Conservation (phyloP, 495 filamentous ascomycete species). For the Poronia punctata region DNA sequence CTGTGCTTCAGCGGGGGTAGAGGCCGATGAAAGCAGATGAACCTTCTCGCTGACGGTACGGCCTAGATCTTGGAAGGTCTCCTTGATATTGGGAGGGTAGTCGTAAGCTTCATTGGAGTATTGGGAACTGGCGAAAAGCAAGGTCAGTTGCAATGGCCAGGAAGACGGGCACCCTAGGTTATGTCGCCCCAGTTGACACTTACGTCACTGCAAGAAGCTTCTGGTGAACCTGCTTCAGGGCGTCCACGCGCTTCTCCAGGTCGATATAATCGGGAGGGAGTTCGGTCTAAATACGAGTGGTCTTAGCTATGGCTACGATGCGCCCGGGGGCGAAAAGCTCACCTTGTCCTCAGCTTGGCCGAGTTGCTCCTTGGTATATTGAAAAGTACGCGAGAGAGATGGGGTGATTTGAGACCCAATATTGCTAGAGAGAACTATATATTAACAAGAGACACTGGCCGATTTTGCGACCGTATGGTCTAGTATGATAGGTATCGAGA, state of each 20-base stretch:
- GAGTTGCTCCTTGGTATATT: constrained; percentile 94
- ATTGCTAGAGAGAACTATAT: constrained; percentile 25
- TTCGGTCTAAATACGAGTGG: too few species aligned
- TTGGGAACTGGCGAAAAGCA: constrained; percentile 61
- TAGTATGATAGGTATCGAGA: too few species aligned
- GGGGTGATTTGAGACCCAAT: constrained; percentile 62
- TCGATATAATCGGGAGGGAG: constrained; percentile 96
- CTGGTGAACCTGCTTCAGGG: constrained; percentile 91
- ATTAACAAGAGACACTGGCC: constrained; percentile 8
- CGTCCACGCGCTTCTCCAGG: constrained; percentile 98
- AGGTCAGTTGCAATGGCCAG: too few species aligned
- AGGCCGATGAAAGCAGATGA: constrained; percentile 74
- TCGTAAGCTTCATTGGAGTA: constrained; percentile 96
- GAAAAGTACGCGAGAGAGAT: constrained; percentile 87
- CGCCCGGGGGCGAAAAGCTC: constrained; percentile 7
- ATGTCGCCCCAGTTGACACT: constrained; percentile 29
- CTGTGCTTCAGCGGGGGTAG: constrained; percentile 84
- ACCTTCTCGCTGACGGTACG: constrained; percentile 97
- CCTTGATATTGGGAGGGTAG: constrained; percentile 97
- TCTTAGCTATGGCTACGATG: constrained; percentile 4
- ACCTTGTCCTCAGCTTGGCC: constrained; percentile 95
- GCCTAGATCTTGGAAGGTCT: constrained; percentile 92
- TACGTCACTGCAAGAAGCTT: constrained; percentile 96
- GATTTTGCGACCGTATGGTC: too few species aligned
- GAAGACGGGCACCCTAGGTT: not conserved